Conservation (phyloP, 257 asterid species). For the Scutellaria minor region DNA sequence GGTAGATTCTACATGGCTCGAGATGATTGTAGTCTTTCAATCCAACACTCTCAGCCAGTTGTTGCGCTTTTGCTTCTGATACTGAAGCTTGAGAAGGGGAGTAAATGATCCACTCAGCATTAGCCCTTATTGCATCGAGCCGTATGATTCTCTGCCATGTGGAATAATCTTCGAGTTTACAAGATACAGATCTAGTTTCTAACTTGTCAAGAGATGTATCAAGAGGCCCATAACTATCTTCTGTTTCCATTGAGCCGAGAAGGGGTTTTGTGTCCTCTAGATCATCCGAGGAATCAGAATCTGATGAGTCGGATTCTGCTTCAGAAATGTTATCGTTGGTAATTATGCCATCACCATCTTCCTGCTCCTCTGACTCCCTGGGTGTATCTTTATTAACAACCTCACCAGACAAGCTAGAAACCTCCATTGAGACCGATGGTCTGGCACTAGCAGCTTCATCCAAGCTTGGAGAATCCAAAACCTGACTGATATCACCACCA, state of each 20-base stretch:
- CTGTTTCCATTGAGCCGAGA: conserved; percentile 44
- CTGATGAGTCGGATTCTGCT: conserved; percentile 57
- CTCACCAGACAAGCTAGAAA: conserved; percentile 39
- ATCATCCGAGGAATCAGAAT: conserved; percentile 69
- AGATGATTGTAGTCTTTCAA: conserved; percentile 77
- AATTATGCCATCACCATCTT: conserved; percentile 46
- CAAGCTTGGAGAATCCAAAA: conserved; percentile 48
- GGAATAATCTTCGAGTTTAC: conserved; percentile 63
- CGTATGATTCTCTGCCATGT: conserved; percentile 95
- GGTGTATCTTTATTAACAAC: conserved; percentile 31
- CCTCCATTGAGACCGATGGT: conserved; percentile 50
- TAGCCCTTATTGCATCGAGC: conserved; percentile 82
- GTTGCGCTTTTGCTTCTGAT: conserved; percentile 60
- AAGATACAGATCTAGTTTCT: conserved; percentile 41
- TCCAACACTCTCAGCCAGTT: conserved; percentile 74
- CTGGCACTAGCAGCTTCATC: conserved; percentile 58
- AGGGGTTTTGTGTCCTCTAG: conserved; percentile 62
- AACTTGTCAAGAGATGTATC: conserved; percentile 38
- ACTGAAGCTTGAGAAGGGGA: conserved; percentile 78
- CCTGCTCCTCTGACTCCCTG: conserved; percentile 43
- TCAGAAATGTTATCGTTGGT: conserved; percentile 49
- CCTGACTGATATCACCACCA: conserved; percentile 53
- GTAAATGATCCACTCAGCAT: conserved; percentile 70
- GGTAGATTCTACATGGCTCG: conserved; percentile 74
- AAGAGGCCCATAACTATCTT: conserved; percentile 43